Evolutionary conservation across 2,329 filamentous ascomycete species (phyloP).

Genomic region (Colletotrichum tropicale): DNA sequence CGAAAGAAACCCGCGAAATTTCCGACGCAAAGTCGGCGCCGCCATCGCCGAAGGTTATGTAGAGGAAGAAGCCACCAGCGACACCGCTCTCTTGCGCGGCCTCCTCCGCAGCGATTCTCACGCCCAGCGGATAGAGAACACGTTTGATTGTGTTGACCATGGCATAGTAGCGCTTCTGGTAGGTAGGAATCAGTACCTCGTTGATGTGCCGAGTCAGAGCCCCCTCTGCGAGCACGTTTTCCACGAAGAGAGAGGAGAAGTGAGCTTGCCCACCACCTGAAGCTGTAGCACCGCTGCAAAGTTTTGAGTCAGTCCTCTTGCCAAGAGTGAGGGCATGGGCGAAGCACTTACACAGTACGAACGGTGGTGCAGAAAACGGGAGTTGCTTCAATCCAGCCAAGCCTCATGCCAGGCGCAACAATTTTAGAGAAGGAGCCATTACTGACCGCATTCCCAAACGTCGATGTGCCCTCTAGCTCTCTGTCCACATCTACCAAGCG

Average conservation of each 20-base stretch:
- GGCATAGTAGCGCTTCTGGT: not conserved
- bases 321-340: slow-evolving; percentile 19
- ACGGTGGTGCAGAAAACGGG: slow-evolving; percentile 55
- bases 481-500: slow-evolving; percentile 80
- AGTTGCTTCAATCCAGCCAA: slow-evolving; percentile 83
- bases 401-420: slow-evolving; percentile 77
- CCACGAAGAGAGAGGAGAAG: not conserved
- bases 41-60: slow-evolving; percentile 56
- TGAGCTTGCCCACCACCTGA: not conserved
- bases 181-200: slow-evolving; percentile 39
- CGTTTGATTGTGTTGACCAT: not conserved
- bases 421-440: slow-evolving; percentile 96
- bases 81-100: not conserved
- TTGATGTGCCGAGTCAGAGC: slow-evolving; percentile 49
- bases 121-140: not conserved
- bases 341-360: slow-evolving; percentile 50
- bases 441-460: slow-evolving; percentile 82
- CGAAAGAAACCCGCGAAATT: slow-evolving; percentile 52
- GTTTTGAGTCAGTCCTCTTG: slow-evolving; percentile 31
- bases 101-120: slow-evolving; percentile 41
- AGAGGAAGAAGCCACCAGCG: slow-evolving; percentile 69
- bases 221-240: slow-evolving; percentile 47
- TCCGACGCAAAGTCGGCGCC: slow-evolving; percentile 37
- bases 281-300: slow-evolving; percentile 60
- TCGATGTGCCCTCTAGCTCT: slow-evolving; percentile 48